Percentiles rank a stretch among this genome's conserved stretches.
Conservation (phyloP, 208 protist genomes). For the Wallacemonas sp. region DNA sequence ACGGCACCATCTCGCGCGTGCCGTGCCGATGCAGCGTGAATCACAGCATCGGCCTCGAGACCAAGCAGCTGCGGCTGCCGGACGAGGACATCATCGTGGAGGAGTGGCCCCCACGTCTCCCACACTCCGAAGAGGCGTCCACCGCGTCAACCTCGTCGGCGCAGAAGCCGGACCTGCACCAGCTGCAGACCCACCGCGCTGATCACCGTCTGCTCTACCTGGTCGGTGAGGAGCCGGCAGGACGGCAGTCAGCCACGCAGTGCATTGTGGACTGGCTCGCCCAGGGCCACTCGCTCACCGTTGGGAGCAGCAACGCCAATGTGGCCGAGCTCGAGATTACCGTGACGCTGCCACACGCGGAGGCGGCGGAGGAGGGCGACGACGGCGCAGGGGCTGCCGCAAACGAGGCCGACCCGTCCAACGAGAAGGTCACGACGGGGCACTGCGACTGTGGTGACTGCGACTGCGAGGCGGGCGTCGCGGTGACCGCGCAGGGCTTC, state of each 20-base stretch:
- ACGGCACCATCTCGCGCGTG: background rate
- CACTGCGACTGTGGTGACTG: background rate
- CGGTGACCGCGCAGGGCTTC: background rate
- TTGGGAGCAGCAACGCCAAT: conserved; percentile 14
- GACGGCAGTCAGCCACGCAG: conserved; percentile 30
- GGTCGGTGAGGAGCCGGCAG: conserved; percentile 22
- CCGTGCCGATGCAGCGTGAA: background rate
- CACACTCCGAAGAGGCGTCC: background rate
- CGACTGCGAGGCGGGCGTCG: conserved; percentile 1
- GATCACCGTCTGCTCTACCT: conserved; percentile 36
- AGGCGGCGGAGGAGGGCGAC: conserved; percentile 17
- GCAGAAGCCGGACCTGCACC: background rate
- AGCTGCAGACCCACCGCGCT: conserved; percentile 10
- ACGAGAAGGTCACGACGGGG: background rate
- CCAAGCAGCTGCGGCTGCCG: conserved; percentile 26
- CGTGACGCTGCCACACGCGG: background rate
- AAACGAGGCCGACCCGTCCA: conserved; percentile 14
- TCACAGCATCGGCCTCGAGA: background rate
- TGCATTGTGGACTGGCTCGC: conserved; percentile 28
- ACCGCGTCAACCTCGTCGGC: background rate
- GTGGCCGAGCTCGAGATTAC: conserved; percentile 13
- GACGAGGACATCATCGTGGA: conserved; percentile 50
- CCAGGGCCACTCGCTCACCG: background rate
- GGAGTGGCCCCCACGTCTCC: conserved; percentile 31
- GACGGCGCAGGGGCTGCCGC: conserved; percentile 10